phyloP scores from a whole-genome alignment of 1,139 yeast genomes.

The Wickerhamiella infanticola region DNA sequence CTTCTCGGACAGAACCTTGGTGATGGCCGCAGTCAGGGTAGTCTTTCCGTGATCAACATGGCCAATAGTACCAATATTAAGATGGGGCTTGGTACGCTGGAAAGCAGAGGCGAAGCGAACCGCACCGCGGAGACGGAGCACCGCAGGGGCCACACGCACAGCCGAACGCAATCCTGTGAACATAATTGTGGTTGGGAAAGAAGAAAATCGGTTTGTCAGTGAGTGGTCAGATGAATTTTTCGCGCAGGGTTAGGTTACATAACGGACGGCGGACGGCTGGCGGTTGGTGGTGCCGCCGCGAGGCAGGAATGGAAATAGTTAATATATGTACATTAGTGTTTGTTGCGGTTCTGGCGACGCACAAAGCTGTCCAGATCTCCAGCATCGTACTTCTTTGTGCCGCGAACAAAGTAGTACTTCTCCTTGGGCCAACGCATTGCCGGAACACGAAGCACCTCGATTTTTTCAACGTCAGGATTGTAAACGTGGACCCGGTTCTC shows the following conservation, averaged over 20 bases:
- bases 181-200: neutral
- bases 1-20: constrained; percentile 73
- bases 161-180: neutral
- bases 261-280: no score
- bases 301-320: neutral
- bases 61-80: constrained; percentile 88
- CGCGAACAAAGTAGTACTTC: constrained; percentile 80
- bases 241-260: neutral
- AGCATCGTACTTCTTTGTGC: constrained; percentile 59
- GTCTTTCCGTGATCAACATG: constrained; percentile 99
- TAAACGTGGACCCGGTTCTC: constrained; percentile 66
- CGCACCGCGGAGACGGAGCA: constrained; percentile 1
- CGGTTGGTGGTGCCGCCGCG: no score
- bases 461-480: constrained; percentile 58
- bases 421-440: constrained; percentile 53
- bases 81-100: constrained; percentile 84
- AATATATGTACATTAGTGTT: neutral
- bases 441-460: constrained; percentile 64
- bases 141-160: constrained; percentile 2
- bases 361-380: constrained; percentile 43
- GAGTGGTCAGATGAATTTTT: neutral
- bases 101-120: constrained; percentile 42
- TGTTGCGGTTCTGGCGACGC: constrained; percentile 12
- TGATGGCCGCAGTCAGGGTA: constrained; percentile 95
- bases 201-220: neutral